phyloP scores from a whole-genome alignment of 148 eudicot genomes.

The Gaultheria prostrata region DNA sequence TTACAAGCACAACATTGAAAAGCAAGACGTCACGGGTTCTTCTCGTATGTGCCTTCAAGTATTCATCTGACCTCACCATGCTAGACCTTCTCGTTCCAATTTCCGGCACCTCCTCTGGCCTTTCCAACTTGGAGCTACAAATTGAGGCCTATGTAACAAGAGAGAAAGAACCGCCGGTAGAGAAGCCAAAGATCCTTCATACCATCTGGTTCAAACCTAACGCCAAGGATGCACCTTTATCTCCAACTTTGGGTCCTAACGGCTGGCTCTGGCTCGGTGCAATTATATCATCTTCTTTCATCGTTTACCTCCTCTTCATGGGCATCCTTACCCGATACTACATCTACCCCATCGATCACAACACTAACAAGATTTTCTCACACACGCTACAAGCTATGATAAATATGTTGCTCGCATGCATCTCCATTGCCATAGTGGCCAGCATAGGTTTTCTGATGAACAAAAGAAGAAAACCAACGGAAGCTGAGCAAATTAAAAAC shows the following conservation, averaged over 20 bases:
- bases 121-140: conserved; percentile 39
- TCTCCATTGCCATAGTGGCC: conserved; percentile 31
- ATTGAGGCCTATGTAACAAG: conserved; percentile 73
- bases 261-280: conserved; percentile 72
- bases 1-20: conserved; percentile 19
- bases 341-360: conserved; percentile 69
- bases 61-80: conserved; percentile 46
- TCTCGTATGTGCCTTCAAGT: conserved; percentile 59
- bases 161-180: conserved; percentile 32
- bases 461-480: conserved; percentile 42
- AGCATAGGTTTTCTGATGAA: conserved; percentile 47
- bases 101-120: conserved; percentile 22
- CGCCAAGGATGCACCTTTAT: conserved; percentile 35
- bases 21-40: conserved; percentile 39
- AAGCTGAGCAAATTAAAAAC: conserved; percentile 35
- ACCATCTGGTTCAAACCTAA: conserved; percentile 50
- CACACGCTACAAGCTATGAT: conserved; percentile 26
- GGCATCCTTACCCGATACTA: conserved; percentile 58
- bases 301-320: conserved; percentile 49
- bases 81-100: conserved; percentile 60
- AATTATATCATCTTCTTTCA: conserved; percentile 60
- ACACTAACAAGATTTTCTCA: conserved; percentile 39
- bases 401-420: conserved; percentile 43
- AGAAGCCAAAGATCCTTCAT: conserved; percentile 28
- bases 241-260: conserved; percentile 49